A percentile compares a stretch with the other conserved stretches of the same genome.
Conservation (phyloP, 108 stramenopile species). For the Nitzschia palea region DNA sequence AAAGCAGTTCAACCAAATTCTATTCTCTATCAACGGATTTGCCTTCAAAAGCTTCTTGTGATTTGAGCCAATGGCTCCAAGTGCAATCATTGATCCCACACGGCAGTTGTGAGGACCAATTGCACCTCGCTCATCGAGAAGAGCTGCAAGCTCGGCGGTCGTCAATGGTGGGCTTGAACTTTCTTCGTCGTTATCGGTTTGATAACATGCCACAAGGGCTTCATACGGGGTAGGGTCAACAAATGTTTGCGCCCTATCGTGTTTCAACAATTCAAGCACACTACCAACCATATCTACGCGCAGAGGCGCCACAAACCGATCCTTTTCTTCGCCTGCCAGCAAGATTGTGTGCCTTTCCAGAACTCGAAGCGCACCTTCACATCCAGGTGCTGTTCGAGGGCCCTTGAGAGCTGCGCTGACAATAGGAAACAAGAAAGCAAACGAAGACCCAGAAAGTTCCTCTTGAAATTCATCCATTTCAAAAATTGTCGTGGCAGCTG, state of each 20-base stretch:
- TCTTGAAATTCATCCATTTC: slow-evolving; percentile 85
- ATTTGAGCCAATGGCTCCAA: slow-evolving; percentile 55
- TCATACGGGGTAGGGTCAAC: slow-evolving; percentile 79
- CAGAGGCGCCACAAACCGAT: slow-evolving; percentile 46
- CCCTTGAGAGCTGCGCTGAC: slow-evolving; percentile 75
- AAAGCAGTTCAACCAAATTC: slow-evolving; percentile 86
- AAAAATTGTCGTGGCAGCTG: slow-evolving; percentile 66
- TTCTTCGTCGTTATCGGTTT: slow-evolving; percentile 36
- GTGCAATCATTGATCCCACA: slow-evolving; percentile 71
- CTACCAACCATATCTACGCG: slow-evolving; percentile 75
- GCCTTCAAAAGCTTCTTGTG: slow-evolving; percentile 65
- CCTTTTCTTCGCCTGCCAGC: slow-evolving; percentile 57
- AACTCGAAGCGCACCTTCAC: slow-evolving; percentile 76
- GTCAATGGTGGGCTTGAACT: slow-evolving; percentile 39
- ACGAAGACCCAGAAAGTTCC: slow-evolving; percentile 74
- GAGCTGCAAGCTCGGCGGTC: slow-evolving; percentile 72
- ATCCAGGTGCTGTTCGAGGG: slow-evolving; percentile 76
- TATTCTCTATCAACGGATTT: slow-evolving; percentile 83
- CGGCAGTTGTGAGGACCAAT: slow-evolving; percentile 70
- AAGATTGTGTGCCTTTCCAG: slow-evolving; percentile 70
- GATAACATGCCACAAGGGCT: slow-evolving; percentile 68
- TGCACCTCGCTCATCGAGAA: slow-evolving; percentile 79
- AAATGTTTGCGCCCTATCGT: slow-evolving; percentile 81
- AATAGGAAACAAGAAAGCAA: slow-evolving; percentile 83
- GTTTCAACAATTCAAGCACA: slow-evolving; percentile 74